A percentile compares a stretch with the other conserved stretches of the same genome.
phyloP scores from a whole-genome alignment of 2,329 filamentous ascomycete genomes.

The Periconia sp. region DNA sequence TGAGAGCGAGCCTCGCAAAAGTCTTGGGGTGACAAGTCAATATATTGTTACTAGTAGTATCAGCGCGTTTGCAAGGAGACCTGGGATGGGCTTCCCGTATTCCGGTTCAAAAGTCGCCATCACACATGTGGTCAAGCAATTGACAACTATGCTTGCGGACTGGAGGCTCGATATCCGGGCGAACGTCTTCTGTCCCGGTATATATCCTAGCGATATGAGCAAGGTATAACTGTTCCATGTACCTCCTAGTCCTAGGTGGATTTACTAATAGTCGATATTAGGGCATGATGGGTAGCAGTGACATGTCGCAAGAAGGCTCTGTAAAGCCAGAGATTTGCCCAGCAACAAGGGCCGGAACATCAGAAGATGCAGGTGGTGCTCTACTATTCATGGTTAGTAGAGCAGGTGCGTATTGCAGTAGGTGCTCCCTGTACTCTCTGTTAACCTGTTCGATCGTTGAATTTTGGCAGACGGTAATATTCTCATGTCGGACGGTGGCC shows the following conservation, averaged over 20 bases:
- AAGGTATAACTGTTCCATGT: slow-evolving; percentile 1
- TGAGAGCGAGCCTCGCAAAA: slow-evolving; percentile 12
- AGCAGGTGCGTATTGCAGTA: slow-evolving; percentile 17
- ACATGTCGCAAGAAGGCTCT: slow-evolving; percentile 11
- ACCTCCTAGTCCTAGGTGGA: not conserved
- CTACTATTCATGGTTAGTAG: slow-evolving; percentile 13
- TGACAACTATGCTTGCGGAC: slow-evolving; percentile 16
- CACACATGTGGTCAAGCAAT: slow-evolving; percentile 19
- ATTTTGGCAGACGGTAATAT: slow-evolving; percentile 15
- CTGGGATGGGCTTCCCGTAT: slow-evolving; percentile 19
- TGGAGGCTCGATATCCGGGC: slow-evolving; percentile 12
- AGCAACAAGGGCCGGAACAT: slow-evolving; percentile 10
- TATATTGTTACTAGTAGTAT: slow-evolving; percentile 19
- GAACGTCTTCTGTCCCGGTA: slow-evolving; percentile 5
- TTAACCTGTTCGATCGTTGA: no score
- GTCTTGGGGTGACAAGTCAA: slow-evolving; percentile 15
- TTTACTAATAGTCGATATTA: not conserved
- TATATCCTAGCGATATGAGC: slow-evolving; percentile 19
- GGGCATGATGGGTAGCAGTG: slow-evolving; percentile 16
- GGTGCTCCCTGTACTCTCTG: no score
- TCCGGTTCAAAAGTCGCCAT: not conserved
- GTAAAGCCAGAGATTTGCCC: slow-evolving; percentile 15
- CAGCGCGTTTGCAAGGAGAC: slow-evolving; percentile 14
- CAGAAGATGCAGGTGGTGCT: slow-evolving; percentile 15
- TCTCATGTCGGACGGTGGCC: slow-evolving; percentile 16